Evolutionary conservation across 2,329 filamentous ascomycete genomes (phyloP), one percentile per base, ranked within the genome.

Genomic region (Rhynchosporium secalis): DNA sequence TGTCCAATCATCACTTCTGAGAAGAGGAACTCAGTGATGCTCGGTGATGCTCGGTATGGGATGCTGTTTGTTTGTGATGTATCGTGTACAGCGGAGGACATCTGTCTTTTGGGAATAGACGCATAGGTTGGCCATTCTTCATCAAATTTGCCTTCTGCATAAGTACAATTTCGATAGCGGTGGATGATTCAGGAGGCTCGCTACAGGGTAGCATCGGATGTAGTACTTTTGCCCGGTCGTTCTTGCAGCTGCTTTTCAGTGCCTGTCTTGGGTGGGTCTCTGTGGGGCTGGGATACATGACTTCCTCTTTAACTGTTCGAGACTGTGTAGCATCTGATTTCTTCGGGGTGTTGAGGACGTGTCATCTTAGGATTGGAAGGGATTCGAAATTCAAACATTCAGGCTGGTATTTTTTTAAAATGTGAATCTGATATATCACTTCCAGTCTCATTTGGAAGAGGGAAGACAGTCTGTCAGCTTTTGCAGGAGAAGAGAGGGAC

Each of bases 341-440:
- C 43, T 54, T 57, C 40, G 9, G 51, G 58, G 28, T 28, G 58
- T 45, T 47, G 46, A 48, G 36, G 56, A 41, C 43, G 66, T 65
- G 60, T 63, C 56, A 58, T 57, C 41, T 58, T 40, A 54, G 65
- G 52, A 63, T 62, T 62, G 58, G 57, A 36, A 66, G 41, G 28
- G 47, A 29, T 49, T 49, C 45, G 15, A 55, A 43, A 26, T 59
- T n/a, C 38, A 41, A 61, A 61, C 46, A 10, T 61, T 38, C 2
- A 45, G 26, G 29, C n/a, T 46, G 52, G 36, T 60, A 41, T 47
- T 33, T 38, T 58, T 56, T 46, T n/a, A n/a, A 56, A 58, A 52
- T 49, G 31, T 61, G 28, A 28, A 56, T 41, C 31, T 52, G 63
- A 65, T 51, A 48, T 33, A 36, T 64, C 62, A 49, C 40, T 60